These are phyloP conservation scores for Hyaloscypha finlandica DNA, from an alignment of 495 filamentous ascomycete genomes.

Conservation along the genomic window DNA sequence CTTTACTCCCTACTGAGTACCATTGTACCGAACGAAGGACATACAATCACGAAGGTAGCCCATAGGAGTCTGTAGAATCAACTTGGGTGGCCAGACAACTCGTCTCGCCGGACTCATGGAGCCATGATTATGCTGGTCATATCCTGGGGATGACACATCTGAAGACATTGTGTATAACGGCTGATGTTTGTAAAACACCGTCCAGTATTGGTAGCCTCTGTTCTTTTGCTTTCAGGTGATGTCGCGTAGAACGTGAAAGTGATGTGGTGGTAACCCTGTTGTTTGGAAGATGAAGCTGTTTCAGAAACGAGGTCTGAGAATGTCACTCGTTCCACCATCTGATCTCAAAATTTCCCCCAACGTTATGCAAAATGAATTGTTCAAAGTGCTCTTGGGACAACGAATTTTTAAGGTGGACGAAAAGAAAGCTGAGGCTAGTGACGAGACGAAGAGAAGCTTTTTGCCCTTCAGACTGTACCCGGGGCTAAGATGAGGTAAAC, in stretches of 20 bases:
- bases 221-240: background rate
- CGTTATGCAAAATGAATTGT: no score
- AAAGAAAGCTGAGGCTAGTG: no score
- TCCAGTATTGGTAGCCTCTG: background rate
- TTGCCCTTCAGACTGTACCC: no score
- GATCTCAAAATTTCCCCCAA: no score
- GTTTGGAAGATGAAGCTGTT: no score
- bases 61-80: conserved; percentile 3
- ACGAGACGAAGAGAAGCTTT: no score
- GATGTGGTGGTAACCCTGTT: background rate
- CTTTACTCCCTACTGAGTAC: background rate
- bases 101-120: background rate
- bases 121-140: background rate
- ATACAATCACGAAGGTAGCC: conserved; percentile 11
- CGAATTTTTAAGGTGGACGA: no score
- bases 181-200: background rate
- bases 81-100: background rate
- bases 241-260: background rate
- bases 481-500: no score
- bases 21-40: background rate
- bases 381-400: no score
- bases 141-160: background rate
- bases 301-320: no score
- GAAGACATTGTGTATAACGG: background rate
- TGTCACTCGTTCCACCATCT: no score